Conservation (phyloP, 768 basidiomycete species). For the Kwoniella mangroviensis region DNA sequence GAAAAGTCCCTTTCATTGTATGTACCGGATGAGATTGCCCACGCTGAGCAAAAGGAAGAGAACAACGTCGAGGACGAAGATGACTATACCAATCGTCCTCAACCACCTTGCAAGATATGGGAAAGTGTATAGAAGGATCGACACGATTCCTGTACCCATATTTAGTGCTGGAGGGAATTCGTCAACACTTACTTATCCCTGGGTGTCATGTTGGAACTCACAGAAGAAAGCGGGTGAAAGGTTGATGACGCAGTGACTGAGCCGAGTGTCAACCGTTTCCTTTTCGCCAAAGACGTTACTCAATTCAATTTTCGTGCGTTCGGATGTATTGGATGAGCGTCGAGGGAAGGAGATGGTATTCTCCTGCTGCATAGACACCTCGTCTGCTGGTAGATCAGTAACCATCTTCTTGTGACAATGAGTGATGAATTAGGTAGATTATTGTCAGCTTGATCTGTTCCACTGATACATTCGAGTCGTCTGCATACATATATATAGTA, state of each 20-base stretch:
- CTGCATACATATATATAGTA: no score
- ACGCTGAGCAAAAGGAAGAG: slow-evolving; percentile 41
- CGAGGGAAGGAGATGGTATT: no score
- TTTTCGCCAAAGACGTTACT: background rate
- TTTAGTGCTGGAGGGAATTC: slow-evolving; percentile 33
- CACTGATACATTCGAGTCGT: no score
- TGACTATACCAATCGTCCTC: slow-evolving; percentile 35
- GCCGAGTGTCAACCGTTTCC: background rate
- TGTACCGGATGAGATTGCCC: slow-evolving; percentile 46
- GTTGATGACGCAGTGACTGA: slow-evolving; percentile 10
- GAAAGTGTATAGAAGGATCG: slow-evolving; percentile 53
- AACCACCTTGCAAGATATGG: slow-evolving; percentile 56
- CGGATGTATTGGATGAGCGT: no score
- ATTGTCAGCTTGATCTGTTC: no score
- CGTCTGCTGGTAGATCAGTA: no score
- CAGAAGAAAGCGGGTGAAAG: slow-evolving; percentile 19
- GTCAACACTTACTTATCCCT: background rate
- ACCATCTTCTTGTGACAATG: no score
- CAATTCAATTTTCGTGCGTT: no score
- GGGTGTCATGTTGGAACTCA: background rate
- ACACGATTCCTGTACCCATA: slow-evolving; percentile 56
- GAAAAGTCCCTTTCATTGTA: slow-evolving; percentile 49
- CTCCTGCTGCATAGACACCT: no score
- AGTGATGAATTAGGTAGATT: no score
- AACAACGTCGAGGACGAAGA: slow-evolving; percentile 52